These are phyloP conservation scores for Melaleuca quinquenervia DNA, from an alignment of 345 rosid genomes.

Conservation along the genomic window DNA sequence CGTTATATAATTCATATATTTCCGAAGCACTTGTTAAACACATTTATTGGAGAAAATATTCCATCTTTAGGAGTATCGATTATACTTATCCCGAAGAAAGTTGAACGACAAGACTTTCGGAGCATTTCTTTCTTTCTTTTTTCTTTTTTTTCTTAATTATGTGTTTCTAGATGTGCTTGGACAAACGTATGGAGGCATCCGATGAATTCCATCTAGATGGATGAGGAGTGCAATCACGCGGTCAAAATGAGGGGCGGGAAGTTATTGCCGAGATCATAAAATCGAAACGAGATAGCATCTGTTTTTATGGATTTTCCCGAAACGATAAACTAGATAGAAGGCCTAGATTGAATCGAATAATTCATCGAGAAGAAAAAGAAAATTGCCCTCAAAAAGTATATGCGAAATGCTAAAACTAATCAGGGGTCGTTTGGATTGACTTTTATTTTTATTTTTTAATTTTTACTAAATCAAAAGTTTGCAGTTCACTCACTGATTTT, in stretches of 20 bases:
- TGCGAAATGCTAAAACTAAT: neutral
- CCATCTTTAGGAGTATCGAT: no score
- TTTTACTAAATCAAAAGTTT: neutral
- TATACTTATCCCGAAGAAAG: no score
- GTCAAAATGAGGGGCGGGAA: accelerated
- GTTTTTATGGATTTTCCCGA: neutral
- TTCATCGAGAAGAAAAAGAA: accelerated
- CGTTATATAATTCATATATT: no score
- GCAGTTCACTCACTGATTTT: accelerated
- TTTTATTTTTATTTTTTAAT: neutral
- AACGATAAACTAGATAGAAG: neutral
- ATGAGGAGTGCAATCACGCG: neutral
- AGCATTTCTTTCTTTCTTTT: no score
- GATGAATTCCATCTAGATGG: neutral
- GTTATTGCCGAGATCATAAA: accelerated
- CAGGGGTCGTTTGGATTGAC: neutral
- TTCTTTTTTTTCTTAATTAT: neutral
- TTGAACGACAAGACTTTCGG: no score
- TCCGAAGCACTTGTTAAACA: neutral
- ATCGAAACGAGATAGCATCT: neutral
- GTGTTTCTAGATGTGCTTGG: neutral
- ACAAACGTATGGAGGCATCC: neutral
- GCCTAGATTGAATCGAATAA: neutral
- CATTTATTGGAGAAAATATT: neutral
- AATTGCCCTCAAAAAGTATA: neutral